These are phyloP conservation scores for Hortaea sp. DNA, from an alignment of 2,329 filamentous ascomycete species.

Conservation along the genomic window DNA sequence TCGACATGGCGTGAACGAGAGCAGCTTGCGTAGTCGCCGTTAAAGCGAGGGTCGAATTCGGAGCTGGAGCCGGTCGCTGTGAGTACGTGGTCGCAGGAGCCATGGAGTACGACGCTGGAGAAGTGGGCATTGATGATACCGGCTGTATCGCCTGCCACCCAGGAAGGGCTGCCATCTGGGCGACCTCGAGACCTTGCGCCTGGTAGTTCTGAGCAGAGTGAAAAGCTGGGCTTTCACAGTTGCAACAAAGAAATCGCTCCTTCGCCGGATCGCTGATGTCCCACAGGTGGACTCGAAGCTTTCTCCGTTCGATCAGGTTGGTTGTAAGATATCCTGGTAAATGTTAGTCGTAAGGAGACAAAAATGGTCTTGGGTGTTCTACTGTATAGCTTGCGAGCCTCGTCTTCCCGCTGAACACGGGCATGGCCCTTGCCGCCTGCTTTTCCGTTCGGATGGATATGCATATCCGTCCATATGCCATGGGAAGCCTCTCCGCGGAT, in stretches of 20 bases:
- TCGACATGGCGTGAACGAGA: conserved; percentile 2
- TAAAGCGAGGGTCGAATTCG: background rate
- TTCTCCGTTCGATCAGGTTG: conserved; percentile 11
- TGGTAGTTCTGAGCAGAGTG: conserved; percentile 5
- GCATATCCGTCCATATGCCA: conserved; percentile 22
- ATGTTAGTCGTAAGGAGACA: conserved; percentile 1
- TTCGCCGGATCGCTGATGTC: conserved; percentile 12
- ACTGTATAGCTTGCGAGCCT: conserved; percentile 20
- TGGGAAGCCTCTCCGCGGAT: conserved; percentile 19
- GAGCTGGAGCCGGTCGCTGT: background rate
- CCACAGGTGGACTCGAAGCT: conserved; percentile 19
- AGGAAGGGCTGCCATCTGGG: conserved; percentile 7
- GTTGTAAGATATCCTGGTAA: conserved; percentile 16
- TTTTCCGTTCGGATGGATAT: conserved; percentile 12
- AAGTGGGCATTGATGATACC: background rate
- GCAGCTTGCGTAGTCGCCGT: background rate
- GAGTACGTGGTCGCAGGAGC: conserved; percentile 1
- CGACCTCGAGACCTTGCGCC: background rate
- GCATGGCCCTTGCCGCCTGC: conserved; percentile 15
- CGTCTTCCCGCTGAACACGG: conserved; percentile 14
- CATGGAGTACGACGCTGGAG: conserved; percentile 1
- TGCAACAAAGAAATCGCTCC: conserved; percentile 13
- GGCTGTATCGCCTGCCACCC: conserved; percentile 9
- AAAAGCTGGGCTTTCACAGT: conserved; percentile 9
- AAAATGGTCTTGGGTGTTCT: background rate